Conservation (phyloP, 2,329 filamentous ascomycete species). For the Arthrobotrys entomopaga region DNA sequence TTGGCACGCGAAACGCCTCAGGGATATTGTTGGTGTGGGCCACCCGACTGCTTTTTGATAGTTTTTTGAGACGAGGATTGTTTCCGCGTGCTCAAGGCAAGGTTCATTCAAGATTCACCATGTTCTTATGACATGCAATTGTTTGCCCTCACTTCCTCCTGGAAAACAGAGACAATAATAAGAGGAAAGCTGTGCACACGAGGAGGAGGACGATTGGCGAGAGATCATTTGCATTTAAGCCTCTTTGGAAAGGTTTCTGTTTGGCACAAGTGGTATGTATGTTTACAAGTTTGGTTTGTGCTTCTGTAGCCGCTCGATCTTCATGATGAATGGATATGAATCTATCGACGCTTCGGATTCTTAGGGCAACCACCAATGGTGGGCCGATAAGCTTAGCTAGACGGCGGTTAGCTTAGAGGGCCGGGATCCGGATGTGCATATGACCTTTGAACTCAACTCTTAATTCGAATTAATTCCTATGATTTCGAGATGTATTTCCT, state of each 20-base stretch:
- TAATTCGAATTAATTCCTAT: no score
- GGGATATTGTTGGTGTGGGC: conserved; percentile 13
- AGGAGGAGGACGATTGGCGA: no score
- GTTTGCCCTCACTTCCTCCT: no score
- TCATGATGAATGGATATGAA: no score
- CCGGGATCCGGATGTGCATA: not conserved
- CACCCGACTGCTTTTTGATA: conserved; percentile 35
- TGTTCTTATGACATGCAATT: no score
- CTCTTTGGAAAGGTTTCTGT: no score
- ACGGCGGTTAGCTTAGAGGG: no score
- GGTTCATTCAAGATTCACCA: conserved; percentile 31
- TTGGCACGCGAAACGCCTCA: conserved; percentile 54
- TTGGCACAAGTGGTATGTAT: no score
- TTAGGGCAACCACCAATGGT: not conserved
- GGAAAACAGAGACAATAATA: not conserved
- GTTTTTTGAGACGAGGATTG: conserved; percentile 48
- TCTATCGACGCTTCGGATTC: not conserved
- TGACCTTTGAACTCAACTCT: no score
- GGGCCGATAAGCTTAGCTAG: no score
- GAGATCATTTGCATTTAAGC: no score
- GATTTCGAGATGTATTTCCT: no score
- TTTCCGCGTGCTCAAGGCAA: conserved; percentile 38
- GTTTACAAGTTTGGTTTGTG: conserved; percentile 6
- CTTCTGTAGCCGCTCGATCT: conserved; percentile 25
- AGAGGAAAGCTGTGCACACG: not conserved